Evolutionary conservation across 2,329 filamentous ascomycete genomes (phyloP), one percentile per base, ranked within the genome.

Genomic region (Leptosphaerulina australis): DNA sequence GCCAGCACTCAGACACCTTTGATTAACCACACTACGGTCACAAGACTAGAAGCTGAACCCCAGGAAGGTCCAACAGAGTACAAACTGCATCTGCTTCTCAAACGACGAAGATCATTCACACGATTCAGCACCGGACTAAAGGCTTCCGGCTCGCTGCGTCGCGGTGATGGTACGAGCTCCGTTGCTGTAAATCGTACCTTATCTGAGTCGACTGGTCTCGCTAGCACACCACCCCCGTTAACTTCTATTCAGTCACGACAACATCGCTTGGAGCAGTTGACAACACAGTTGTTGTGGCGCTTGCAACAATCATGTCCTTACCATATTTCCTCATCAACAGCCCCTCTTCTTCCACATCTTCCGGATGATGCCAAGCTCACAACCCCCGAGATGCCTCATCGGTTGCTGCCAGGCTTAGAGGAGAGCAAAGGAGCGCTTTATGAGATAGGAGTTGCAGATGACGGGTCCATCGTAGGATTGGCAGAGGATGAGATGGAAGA

Each of bases 21-120:
- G 12, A 54, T 67, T 39, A 64, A 69, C 43, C 68, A 70, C 41
- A 66, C 62, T 15, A 56, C 56, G 14, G 83, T 94, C 35, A 88
- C 86, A 34, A 90, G 87, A 65, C 77, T 99, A 12, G 87, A 92
- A 56, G 87, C 93, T 10, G 94, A 99, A 71, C 93, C 93, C 5
- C 92, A 97, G 68, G 88, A 95, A 56, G 94, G 94, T 0, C 91
- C 94, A 14, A 95, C 90, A 0, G 94, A 99, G 74, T 99, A 99
- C 76, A 99, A 99, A 73, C 77, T 99, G 33, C 94, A 97, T 74
- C 79, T 99, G 5, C 81, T 97, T 5, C 77, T 97, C 41, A 85
- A 91, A 26, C 86, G 88, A 12, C 83, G 93, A 50, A 83, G 91
- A 54, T 84, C 83, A 5, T 96, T 92, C 71, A 81, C 80, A 26